Evolutionary conservation across 2,329 filamentous ascomycete genomes (phyloP), one percentile per base, ranked within the genome.

Genomic region (Colletotrichum chlorophyti): DNA sequence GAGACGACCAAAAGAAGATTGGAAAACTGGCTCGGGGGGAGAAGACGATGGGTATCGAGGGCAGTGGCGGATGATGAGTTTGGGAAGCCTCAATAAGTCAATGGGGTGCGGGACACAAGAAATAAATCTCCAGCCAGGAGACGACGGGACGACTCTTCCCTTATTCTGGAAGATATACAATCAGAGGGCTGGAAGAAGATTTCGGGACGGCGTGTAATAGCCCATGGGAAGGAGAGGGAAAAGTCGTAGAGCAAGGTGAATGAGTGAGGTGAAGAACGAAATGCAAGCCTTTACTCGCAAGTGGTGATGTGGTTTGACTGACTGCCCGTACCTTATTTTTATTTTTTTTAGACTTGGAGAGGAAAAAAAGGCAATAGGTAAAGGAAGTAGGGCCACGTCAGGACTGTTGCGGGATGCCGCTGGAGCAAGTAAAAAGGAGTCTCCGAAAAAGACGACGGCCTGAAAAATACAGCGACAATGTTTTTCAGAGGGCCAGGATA

Each of bases 231-330:
- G n/a, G n/a, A n/a, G n/a, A n/a, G n/a, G n/a, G n/a, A n/a, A n/a
- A n/a, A n/a, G n/a, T n/a, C n/a, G n/a, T n/a, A n/a, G n/a, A n/a
- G n/a, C n/a, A n/a, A n/a, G n/a, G n/a, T n/a, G n/a, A n/a, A n/a
- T n/a, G n/a, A n/a, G n/a, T n/a, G n/a, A n/a, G n/a, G n/a, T n/a
- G n/a, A n/a, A n/a, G n/a, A n/a, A n/a, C n/a, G n/a, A n/a, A n/a
- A n/a, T n/a, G n/a, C n/a, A n/a, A n/a, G n/a, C n/a, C n/a, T n/a
- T n/a, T n/a, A n/a, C n/a, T n/a, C 45, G 43, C 43, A 60, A 60
- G 51, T 60, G 57, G 57, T 60, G 57, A 60, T 60, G 51, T 57
- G 57, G 57, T 55, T 57, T 54, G 50, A 58, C 55, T 54, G 42
- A 47, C n/a, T n/a, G n/a, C n/a, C n/a, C n/a, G n/a, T n/a, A n/a